These are phyloP conservation scores for Pseudopithomyces chartarum DNA, from an alignment of 2,329 filamentous ascomycete species.

Conservation along the genomic window DNA sequence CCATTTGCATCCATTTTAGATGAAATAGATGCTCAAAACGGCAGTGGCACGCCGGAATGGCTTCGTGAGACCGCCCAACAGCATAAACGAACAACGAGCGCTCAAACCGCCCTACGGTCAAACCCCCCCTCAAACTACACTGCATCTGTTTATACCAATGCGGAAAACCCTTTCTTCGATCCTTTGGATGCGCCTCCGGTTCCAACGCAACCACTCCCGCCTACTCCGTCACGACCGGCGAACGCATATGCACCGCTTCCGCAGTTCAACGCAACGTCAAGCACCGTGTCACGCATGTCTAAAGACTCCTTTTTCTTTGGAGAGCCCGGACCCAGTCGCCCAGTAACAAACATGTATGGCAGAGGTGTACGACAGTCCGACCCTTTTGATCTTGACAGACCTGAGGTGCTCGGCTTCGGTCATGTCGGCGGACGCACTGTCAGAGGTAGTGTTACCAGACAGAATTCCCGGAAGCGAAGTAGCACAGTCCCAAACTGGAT, in stretches of 20 bases:
- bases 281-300: constrained; percentile 30
- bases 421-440: constrained; percentile 32
- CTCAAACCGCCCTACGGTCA: constrained; percentile 35
- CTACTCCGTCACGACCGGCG: constrained; percentile 28
- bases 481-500: constrained; percentile 40
- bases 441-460: constrained; percentile 34
- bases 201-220: constrained; percentile 28
- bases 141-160: constrained; percentile 27
- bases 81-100: constrained; percentile 37
- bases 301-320: constrained; percentile 34
- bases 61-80: constrained; percentile 19
- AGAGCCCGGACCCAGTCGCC: constrained; percentile 42
- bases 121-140: constrained; percentile 29
- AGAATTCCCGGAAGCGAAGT: constrained; percentile 31
- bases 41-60: constrained; percentile 32
- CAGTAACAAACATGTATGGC: constrained; percentile 32
- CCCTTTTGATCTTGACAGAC: constrained; percentile 48
- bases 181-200: constrained; percentile 26
- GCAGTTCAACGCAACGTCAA: constrained; percentile 29
- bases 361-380: constrained; percentile 44
- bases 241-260: constrained; percentile 25
- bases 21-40: constrained; percentile 24
- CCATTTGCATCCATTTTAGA: constrained; percentile 39
- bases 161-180: constrained; percentile 35
- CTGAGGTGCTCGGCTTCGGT: constrained; percentile 45